A percentile compares a stretch with the other conserved stretches of the same genome.
Conservation (phyloP, 495 filamentous ascomycete species). For the Neurospora sublineolata region DNA sequence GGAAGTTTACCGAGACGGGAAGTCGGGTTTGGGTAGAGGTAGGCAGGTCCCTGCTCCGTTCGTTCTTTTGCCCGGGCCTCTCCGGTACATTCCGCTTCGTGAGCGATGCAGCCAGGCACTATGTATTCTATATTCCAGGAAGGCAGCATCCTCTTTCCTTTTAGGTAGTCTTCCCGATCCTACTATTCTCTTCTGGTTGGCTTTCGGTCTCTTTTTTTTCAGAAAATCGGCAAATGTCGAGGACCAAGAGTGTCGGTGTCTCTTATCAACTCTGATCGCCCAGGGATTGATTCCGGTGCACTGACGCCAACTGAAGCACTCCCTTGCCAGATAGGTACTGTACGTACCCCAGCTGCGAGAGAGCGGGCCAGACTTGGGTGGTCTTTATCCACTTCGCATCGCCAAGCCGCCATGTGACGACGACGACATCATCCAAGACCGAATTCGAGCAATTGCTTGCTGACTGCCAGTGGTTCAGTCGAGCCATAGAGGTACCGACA, state of each 20-base stretch:
- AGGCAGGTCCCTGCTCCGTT: not conserved
- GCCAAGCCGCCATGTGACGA: not conserved
- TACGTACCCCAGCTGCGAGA: not conserved
- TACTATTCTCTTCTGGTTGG: not conserved
- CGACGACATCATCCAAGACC: not conserved
- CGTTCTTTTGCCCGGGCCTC: not conserved
- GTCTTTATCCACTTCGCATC: not conserved
- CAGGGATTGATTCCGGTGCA: not conserved
- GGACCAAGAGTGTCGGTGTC: not conserved
- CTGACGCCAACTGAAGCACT: not conserved
- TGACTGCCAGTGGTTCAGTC: not conserved
- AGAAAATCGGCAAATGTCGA: not conserved
- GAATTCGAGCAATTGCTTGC: not conserved
- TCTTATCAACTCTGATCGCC: not conserved
- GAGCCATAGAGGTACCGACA: not conserved
- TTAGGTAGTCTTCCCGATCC: not conserved
- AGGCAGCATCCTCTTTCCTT: not conserved
- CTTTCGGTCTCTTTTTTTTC: not conserved
- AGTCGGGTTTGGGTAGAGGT: not conserved
- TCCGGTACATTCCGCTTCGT: not conserved
- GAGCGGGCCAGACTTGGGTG: not conserved
- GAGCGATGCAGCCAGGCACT: not conserved
- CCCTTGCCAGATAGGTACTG: not conserved
- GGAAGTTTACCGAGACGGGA: not conserved
- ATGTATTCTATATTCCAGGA: not conserved